A percentile compares a stretch with the other conserved stretches of the same genome.
phyloP scores from a whole-genome alignment of 768 basidiomycete species.

The Psilocybe tampanensis region DNA sequence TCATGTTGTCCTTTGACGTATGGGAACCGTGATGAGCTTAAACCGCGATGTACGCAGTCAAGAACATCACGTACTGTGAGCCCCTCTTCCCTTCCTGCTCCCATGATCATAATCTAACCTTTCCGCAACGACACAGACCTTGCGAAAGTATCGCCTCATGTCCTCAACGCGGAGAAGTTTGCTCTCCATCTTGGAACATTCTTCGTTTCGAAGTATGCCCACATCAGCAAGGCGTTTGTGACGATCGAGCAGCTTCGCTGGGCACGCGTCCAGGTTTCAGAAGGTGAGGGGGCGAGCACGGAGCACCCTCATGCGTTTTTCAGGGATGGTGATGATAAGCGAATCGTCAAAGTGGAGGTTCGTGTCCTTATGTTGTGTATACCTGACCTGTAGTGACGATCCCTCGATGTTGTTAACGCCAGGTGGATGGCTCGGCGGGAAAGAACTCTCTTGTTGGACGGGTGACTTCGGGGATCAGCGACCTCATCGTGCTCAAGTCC shows the following conservation, averaged over 20 bases:
- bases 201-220: conserved; percentile 78
- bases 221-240: conserved; percentile 70
- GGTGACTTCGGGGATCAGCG: conserved; percentile 72
- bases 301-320: conserved; percentile 81
- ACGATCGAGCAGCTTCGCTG: conserved; percentile 83
- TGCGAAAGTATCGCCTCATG: conserved; percentile 87
- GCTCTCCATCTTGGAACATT: conserved; percentile 86
- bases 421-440: conserved; percentile 70
- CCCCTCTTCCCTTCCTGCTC: neutral
- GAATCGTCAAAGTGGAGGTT: conserved; percentile 62
- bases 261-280: conserved; percentile 68
- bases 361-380: conserved; percentile 14
- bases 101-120: neutral
- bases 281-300: conserved; percentile 27
- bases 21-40: neutral
- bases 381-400: neutral
- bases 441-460: conserved; percentile 63
- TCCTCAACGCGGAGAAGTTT: conserved; percentile 83
- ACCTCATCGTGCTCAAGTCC: conserved; percentile 88
- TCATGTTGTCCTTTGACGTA: neutral
- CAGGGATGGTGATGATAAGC: conserved; percentile 91
- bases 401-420: neutral
- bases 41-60: conserved; percentile 41
- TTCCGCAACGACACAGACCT: conserved; percentile 49
- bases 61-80: conserved; percentile 69